Conservation (phyloP, 371 early-diverging fungal species). For the Mucor lusitanicus region DNA sequence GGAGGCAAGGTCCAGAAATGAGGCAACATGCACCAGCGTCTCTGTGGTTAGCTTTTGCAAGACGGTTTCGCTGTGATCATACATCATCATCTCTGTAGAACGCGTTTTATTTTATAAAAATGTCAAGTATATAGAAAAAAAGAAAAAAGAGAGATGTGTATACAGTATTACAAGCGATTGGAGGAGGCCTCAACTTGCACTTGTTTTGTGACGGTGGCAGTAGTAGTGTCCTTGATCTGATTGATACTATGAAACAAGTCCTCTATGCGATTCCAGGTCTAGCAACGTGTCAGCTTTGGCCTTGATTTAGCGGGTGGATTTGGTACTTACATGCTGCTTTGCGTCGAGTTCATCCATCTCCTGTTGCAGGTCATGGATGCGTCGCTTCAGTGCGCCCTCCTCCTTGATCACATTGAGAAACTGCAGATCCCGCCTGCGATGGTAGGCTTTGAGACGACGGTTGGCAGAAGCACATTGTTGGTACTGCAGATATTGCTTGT, state of each 20-base stretch:
- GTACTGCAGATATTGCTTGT: neutral
- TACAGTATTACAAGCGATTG: no score
- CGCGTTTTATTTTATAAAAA: neutral
- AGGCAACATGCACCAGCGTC: slow-evolving; percentile 25
- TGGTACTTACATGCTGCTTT: neutral
- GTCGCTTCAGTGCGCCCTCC: neutral
- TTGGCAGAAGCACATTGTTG: neutral
- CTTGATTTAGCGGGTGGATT: neutral
- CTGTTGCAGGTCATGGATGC: neutral
- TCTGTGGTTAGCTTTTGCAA: slow-evolving; percentile 34
- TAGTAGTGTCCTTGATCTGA: neutral
- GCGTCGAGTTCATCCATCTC: neutral
- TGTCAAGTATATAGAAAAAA: neutral
- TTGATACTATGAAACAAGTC: neutral
- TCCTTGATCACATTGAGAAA: neutral
- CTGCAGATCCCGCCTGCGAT: neutral
- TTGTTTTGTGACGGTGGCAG: neutral
- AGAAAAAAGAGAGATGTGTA: neutral
- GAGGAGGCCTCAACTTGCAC: neutral
- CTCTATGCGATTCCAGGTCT: neutral
- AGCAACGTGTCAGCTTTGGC: neutral
- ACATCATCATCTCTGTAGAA: neutral
- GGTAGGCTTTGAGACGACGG: neutral
- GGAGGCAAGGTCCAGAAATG: slow-evolving; percentile 22
- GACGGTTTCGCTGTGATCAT: neutral